These are phyloP conservation scores for Acorus gramineus DNA, from an alignment of 106 monocot genomes.

Conservation along the genomic window DNA sequence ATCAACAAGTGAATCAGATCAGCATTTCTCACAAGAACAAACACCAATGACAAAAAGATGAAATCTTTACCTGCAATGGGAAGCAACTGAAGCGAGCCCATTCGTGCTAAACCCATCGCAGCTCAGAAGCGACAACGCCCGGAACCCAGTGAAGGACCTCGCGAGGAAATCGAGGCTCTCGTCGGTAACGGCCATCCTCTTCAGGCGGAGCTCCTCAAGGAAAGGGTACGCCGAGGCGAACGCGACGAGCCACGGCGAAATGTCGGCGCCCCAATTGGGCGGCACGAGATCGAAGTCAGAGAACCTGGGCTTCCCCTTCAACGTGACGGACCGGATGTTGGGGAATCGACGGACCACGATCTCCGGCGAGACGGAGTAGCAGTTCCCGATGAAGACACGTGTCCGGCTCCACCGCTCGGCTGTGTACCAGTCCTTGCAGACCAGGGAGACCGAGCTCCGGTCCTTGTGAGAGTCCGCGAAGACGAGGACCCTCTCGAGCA, in stretches of 20 bases:
- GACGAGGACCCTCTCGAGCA: slow-evolving; percentile 19
- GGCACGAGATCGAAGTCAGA: slow-evolving; percentile 48
- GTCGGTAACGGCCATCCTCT: slow-evolving; percentile 39
- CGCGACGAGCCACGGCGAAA: slow-evolving; percentile 23
- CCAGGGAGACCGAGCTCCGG: slow-evolving; percentile 33
- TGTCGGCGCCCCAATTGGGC: slow-evolving; percentile 30
- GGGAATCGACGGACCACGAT: slow-evolving; percentile 23
- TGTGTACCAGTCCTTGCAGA: slow-evolving; percentile 34
- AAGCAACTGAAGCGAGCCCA: slow-evolving; percentile 19
- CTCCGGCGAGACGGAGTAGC: slow-evolving; percentile 38
- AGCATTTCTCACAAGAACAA: background rate
- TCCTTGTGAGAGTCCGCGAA: slow-evolving; percentile 27
- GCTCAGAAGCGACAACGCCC: slow-evolving; percentile 27
- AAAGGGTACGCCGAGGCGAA: slow-evolving; percentile 18
- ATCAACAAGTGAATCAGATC: too few relatives aligned
- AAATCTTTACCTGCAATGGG: slow-evolving; percentile 34
- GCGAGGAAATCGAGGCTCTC: slow-evolving; percentile 29
- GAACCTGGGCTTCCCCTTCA: slow-evolving; percentile 46
- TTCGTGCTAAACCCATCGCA: slow-evolving; percentile 50
- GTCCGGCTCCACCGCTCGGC: slow-evolving; percentile 34
- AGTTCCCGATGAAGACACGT: slow-evolving; percentile 35
- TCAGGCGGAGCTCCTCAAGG: slow-evolving; percentile 38
- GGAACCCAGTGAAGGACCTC: slow-evolving; percentile 29
- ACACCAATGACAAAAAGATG: background rate
- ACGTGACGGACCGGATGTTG: slow-evolving; percentile 10